Base-by-base conservation (phyloP, 805 yeast genomes). In the Kluyveromyces nonfermentans region DNA sequence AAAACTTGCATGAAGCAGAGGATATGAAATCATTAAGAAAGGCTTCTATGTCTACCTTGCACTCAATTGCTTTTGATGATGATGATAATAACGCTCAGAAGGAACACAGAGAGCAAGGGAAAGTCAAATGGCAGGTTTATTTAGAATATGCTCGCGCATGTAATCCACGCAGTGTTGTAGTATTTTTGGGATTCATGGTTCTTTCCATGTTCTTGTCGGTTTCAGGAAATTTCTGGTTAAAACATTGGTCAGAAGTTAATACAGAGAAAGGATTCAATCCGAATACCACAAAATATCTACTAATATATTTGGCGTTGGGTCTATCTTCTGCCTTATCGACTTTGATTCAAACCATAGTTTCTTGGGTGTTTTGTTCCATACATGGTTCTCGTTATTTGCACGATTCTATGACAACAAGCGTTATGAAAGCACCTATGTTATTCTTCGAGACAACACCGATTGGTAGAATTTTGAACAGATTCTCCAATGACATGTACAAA, bases 401-500 rank as follows among this genome's bases (percentile, higher is more conserved):
- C 62, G 74, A 80, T 48, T 64, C 67, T 15, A 87, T 89, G 96
- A 78, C 89, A 4, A 64, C 64, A 32, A 59, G 75, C 43, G 93
- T 89, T 12, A 64, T 90, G 47, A 74, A 89, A 51, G 93, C 96
- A 0, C 97, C 97, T 49, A 90, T 89, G 97, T 75, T 86, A 28
- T 89, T 90, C 62, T 89, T 89, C 59, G 97, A 89, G 64, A 87
- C 96, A 1, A 89, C 97, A 0, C 97, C 97, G 44, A 80, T 88
- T 50, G 97, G 97, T 32, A 76, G 97, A 67, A 77, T 89, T 45
- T 69, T 88, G 62, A 89, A 89, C 69, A 73, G 97, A 61, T 89
- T 89, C 62, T 85, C 96, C 3, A 88, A 79, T 61, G 97, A 89
- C 70, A 77, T 89, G 42, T 85, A 85, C 66, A 85, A 85, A 61